phyloP scores from a whole-genome alignment of 2,329 filamentous ascomycete species.

The Sclerotinia nivalis region DNA sequence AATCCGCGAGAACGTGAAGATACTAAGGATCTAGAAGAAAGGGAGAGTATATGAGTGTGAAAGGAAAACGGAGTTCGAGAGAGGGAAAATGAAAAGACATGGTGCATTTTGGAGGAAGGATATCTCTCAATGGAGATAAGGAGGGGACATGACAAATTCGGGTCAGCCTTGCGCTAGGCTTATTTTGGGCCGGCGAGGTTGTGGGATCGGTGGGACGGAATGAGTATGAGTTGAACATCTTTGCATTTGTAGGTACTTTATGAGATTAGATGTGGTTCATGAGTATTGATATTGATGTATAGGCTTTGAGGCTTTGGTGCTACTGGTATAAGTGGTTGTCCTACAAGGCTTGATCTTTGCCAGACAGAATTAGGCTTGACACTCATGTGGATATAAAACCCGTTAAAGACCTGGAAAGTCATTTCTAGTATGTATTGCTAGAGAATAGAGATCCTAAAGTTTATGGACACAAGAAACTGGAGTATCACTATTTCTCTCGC shows the following conservation, averaged over 20 bases:
- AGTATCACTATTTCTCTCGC: neutral
- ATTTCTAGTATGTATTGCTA: neutral
- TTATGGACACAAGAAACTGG: too few species aligned
- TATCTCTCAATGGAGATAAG: constrained; percentile 11
- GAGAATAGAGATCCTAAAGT: neutral
- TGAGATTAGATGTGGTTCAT: neutral
- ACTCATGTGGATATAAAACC: too few species aligned
- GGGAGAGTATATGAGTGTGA: neutral
- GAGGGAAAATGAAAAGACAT: neutral
- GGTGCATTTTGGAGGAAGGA: constrained; percentile 13
- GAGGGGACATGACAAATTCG: constrained; percentile 15
- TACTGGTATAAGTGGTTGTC: neutral
- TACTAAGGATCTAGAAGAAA: neutral
- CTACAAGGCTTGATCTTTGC: neutral
- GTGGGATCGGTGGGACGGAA: neutral
- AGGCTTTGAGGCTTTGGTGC: neutral
- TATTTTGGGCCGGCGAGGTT: constrained; percentile 2
- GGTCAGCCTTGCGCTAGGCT: constrained; percentile 15
- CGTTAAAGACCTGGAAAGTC: neutral
- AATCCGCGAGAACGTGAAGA: neutral
- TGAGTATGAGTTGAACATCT: neutral
- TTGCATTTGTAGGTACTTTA: neutral
- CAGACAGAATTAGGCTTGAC: too few species aligned
- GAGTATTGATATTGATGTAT: neutral
- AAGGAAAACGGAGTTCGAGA: neutral